Evolutionary conservation across 257 asterid species (phyloP).

Genomic region (Petunia secreta): DNA sequence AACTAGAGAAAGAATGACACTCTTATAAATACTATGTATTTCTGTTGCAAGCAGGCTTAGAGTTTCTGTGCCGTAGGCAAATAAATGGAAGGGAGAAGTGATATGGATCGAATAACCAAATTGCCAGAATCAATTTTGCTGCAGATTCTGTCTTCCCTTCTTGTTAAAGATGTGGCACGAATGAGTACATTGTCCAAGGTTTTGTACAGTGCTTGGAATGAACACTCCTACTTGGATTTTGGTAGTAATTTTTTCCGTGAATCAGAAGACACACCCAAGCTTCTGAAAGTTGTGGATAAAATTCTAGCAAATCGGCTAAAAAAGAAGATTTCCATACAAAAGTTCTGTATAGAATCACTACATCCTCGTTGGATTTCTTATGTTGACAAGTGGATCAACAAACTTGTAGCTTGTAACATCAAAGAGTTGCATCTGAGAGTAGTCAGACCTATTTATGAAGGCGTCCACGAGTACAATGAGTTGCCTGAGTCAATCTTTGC

Average conservation of each 20-base stretch:
- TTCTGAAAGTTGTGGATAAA: neutral
- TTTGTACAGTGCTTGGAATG: neutral
- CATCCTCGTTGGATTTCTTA: neutral
- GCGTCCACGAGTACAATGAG: no score
- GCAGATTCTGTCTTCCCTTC: no score
- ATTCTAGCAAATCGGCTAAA: neutral
- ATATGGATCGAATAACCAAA: neutral
- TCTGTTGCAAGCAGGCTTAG: neutral
- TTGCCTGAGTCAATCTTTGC: slow-evolving; percentile 10
- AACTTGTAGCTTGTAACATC: neutral
- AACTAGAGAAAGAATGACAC: no score
- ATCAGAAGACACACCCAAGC: neutral
- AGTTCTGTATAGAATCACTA: neutral
- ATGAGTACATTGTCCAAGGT: neutral
- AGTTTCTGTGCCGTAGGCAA: no score
- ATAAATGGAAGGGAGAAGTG: neutral
- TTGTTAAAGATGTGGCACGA: no score
- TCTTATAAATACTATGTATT: no score
- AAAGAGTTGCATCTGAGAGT: neutral
- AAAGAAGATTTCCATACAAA: neutral
- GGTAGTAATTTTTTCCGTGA: neutral
- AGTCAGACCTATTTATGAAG: neutral
- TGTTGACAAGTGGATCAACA: neutral
- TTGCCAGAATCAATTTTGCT: neutral
- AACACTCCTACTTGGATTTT: neutral